A percentile compares a stretch with the other conserved stretches of the same genome.
Evolutionary conservation across 495 filamentous ascomycete species (phyloP).

Genomic region (Bathelium albidoporum): DNA sequence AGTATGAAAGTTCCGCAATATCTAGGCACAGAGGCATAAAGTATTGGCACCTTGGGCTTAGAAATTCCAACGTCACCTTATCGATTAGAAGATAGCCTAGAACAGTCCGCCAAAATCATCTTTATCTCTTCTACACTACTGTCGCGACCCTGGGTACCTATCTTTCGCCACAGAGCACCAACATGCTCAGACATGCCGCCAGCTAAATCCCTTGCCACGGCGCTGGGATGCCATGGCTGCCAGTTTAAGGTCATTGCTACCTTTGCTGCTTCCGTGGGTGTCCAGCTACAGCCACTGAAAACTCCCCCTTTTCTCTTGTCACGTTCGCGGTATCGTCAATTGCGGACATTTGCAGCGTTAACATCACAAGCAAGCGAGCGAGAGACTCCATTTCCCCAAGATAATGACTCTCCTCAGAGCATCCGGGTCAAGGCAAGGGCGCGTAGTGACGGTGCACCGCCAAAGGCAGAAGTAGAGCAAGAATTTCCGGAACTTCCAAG

Average conservation of each 20-base stretch:
- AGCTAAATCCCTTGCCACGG: neutral
- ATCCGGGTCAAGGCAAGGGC: neutral
- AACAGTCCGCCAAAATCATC: too few relatives aligned
- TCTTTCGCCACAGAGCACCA: neutral
- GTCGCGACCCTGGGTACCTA: too few relatives aligned
- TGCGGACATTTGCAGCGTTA: neutral
- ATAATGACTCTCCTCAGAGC: neutral
- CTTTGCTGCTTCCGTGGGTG: constrained; percentile 10
- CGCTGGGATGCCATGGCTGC: constrained; percentile 13
- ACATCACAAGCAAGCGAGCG: neutral
- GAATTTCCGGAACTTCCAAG: neutral
- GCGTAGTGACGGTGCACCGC: neutral
- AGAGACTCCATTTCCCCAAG: neutral
- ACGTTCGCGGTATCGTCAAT: neutral
- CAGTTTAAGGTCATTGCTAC: constrained; percentile 9
- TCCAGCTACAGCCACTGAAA: neutral
- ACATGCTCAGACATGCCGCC: neutral
- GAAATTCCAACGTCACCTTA: neutral
- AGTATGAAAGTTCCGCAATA: too few relatives aligned
- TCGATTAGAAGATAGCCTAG: too few relatives aligned
- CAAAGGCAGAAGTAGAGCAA: neutral
- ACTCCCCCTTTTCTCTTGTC: neutral
- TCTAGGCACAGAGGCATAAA: too few relatives aligned
- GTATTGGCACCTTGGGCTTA: too few relatives aligned
- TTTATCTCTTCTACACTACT: too few relatives aligned